phyloP scores from a whole-genome alignment of 2,329 filamentous ascomycete species.

The Sporothrix schenckii region DNA sequence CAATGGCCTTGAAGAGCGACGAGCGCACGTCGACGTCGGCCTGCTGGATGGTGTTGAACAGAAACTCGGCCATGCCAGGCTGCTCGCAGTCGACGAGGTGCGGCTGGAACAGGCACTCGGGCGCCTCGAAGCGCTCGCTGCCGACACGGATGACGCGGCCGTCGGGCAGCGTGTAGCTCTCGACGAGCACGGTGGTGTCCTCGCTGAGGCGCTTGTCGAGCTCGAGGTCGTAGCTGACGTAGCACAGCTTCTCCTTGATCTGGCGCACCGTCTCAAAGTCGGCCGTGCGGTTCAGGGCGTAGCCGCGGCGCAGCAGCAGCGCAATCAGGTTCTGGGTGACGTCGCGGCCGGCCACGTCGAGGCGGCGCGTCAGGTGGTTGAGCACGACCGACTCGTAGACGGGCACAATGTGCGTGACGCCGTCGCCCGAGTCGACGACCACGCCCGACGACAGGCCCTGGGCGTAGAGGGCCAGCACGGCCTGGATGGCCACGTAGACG shows the following conservation, averaged over 20 bases:
- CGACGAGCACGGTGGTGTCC: conserved; percentile 94
- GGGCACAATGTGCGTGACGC: conserved; percentile 97
- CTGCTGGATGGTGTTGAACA: conserved; percentile 98
- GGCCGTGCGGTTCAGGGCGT: conserved; percentile 95
- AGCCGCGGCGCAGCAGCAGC: conserved; percentile 87
- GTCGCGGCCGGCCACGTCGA: conserved; percentile 94
- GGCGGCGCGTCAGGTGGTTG: conserved; percentile 89
- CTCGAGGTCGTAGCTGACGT: conserved; percentile 97
- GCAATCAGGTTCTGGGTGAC: conserved; percentile 98
- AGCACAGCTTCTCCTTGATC: conserved; percentile 99
- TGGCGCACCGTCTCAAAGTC: conserved; percentile 99
- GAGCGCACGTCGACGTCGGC: conserved; percentile 94
- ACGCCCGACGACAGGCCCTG: conserved; percentile 93
- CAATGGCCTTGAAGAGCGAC: conserved; percentile 95
- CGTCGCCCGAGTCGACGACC: conserved; percentile 97
- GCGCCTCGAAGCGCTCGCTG: conserved; percentile 95
- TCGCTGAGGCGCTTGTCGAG: conserved; percentile 94
- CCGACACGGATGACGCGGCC: conserved; percentile 95
- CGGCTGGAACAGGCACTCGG: conserved; percentile 97
- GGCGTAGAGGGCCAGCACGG: conserved; percentile 91
- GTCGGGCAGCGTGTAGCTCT: conserved; percentile 96
- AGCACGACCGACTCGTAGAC: conserved; percentile 98
- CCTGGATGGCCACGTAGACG: conserved; percentile 97
- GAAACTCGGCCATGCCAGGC: conserved; percentile 91
- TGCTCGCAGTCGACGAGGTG: conserved; percentile 98